Conservation (phyloP, 371 early-diverging fungal genomes). For the Rhizopus arrhizus region DNA sequence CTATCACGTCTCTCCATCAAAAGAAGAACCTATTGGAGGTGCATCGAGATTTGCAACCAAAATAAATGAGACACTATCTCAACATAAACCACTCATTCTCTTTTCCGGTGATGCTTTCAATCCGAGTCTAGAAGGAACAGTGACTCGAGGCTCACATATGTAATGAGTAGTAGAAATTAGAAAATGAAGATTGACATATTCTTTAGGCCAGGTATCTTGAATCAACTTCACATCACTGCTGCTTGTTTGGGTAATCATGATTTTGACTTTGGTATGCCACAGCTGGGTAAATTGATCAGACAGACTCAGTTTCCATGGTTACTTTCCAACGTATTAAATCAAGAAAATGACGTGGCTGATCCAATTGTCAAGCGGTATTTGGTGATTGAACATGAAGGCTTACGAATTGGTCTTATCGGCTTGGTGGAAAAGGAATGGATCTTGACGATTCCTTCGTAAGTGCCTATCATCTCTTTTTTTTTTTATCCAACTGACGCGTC, state of each 20-base stretch:
- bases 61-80: slow-evolving; percentile 16
- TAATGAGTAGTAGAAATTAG: slow-evolving; percentile 10
- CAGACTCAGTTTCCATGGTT: slow-evolving; percentile 67
- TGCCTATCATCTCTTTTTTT: neutral
- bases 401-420: slow-evolving; percentile 62
- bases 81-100: slow-evolving; percentile 42
- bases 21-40: slow-evolving; percentile 65
- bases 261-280: slow-evolving; percentile 69
- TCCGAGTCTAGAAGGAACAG: slow-evolving; percentile 61
- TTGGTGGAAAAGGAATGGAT: slow-evolving; percentile 71
- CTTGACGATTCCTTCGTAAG: slow-evolving; percentile 59
- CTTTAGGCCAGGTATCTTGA: slow-evolving; percentile 49
- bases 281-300: slow-evolving; percentile 41
- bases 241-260: slow-evolving; percentile 69
- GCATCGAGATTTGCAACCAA: slow-evolving; percentile 56
- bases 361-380: slow-evolving; percentile 31
- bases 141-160: slow-evolving; percentile 67
- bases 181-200: neutral
- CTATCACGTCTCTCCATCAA: slow-evolving; percentile 52
- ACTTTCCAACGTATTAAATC: slow-evolving; percentile 59
- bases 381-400: slow-evolving; percentile 38
- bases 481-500: neutral
- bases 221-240: slow-evolving; percentile 52
- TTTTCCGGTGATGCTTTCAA: slow-evolving; percentile 70
- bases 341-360: slow-evolving; percentile 29